Evolutionary conservation across 2,329 filamentous ascomycete species (phyloP), one percentile per base, ranked within the genome.

Genomic region (Pseudopyricularia cyperi): DNA sequence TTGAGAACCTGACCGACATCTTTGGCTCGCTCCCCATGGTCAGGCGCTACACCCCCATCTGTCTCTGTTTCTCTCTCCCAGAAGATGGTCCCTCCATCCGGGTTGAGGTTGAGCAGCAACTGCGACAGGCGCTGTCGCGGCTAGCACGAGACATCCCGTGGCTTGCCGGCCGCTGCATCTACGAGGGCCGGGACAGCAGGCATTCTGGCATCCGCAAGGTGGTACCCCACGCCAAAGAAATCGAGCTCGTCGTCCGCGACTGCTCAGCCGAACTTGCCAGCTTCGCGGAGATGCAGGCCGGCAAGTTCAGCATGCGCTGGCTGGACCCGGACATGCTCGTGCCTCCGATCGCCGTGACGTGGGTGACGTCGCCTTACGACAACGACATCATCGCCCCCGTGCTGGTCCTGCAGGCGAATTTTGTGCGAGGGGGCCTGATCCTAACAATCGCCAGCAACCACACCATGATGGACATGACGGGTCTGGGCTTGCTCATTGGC

Each of bases 301-400:
- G 67, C 1, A 55, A 61, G 1, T 77, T 71, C 33, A 74, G 76
- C 0, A 67, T 75, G 52, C 57, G 57, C 30, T 70, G 77, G 67
- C 62, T 80, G 7, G 68, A 74, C 48, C 73, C 74, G 55, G 57
- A 59, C n/a, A 32, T 66, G 7, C 57, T 76, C 52, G 48, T 49
- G 5, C 48, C 48, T 14, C 32, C 33, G 32, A 49, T 49, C 48
- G 48, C 48, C 32, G 33, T 17, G 7, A 67, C 68, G 1, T 69
- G 73, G 0, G 61, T 62, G n/a, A 72, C 71, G 0, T 52, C 75
- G 32, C 52, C 24, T 6, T 8, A 30, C 17, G 24, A 34, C 48
- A 1, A 61, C 61, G 9, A 46, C 60, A 57, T 60, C 48, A 39
- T 56, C 2, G 52, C 24, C 14, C 68, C 68, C 1, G 74, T 78